Evolutionary conservation across 2,329 filamentous ascomycete genomes (phyloP).

Genomic region (Stachybotrys echinatus): DNA sequence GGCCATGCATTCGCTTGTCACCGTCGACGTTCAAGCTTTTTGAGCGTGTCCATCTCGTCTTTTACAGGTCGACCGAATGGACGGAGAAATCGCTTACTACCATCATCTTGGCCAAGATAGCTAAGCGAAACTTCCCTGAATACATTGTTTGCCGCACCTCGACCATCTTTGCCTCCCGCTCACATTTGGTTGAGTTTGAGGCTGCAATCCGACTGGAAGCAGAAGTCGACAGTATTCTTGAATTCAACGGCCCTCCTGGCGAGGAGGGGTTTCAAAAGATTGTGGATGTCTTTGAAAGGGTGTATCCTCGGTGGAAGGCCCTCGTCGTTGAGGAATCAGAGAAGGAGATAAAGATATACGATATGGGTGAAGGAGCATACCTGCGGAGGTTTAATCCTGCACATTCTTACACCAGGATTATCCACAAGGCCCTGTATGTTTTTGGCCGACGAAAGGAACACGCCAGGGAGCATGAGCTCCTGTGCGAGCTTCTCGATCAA

Average conservation of each 20-base stretch:
- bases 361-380: constrained; percentile 82
- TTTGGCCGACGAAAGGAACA: constrained; percentile 81
- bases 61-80: constrained; percentile 95
- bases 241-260: constrained; percentile 67
- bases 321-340: constrained; percentile 68
- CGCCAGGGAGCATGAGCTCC: constrained; percentile 65
- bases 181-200: constrained; percentile 81
- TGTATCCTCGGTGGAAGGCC: constrained; percentile 75
- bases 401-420: constrained; percentile 88
- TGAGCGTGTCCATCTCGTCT: constrained; percentile 90
- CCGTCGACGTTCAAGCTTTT: constrained; percentile 72
- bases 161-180: constrained; percentile 78
- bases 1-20: constrained; percentile 79
- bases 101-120: constrained; percentile 89
- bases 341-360: constrained; percentile 73
- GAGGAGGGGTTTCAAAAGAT: constrained; percentile 62
- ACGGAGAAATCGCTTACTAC: constrained; percentile 94
- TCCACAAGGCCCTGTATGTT: constrained; percentile 79
- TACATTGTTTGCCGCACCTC: constrained; percentile 87
- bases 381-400: constrained; percentile 83
- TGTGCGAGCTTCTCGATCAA: constrained; percentile 73
- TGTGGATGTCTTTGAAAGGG: constrained; percentile 64
- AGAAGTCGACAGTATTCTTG: constrained; percentile 73
- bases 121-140: constrained; percentile 77
- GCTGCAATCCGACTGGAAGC: constrained; percentile 77